Conservation (phyloP, 176 grass and related monocot species). For the Zizania latifolia region DNA sequence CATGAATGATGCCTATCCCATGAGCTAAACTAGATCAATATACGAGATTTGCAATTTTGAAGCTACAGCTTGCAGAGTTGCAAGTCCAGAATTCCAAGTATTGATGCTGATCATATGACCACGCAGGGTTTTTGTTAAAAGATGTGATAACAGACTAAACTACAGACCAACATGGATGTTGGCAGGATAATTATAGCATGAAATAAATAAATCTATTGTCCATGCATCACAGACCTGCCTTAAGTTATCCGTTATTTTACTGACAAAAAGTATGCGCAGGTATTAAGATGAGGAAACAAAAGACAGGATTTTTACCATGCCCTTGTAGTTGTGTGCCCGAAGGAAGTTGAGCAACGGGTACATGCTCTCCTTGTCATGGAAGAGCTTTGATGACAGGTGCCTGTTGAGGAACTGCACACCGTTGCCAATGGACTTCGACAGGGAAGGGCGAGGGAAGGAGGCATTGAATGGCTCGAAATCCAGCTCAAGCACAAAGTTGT, state of each 20-base stretch:
- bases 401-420: constrained; percentile 99
- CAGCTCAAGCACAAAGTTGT: constrained; percentile 80
- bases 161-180: no score
- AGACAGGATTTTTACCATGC: constrained; percentile 58
- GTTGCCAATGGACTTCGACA: constrained; percentile 96
- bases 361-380: constrained; percentile 96
- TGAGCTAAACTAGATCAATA: background rate
- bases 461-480: constrained; percentile 99
- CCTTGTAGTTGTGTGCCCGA: constrained; percentile 90
- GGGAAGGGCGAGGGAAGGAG: constrained; percentile 81
- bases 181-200: no score
- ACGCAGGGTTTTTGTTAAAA: no score
- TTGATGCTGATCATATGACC: no score
- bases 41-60: background rate
- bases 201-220: no score
- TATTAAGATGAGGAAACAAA: background rate
- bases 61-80: background rate
- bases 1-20: background rate
- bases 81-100: no score
- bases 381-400: constrained; percentile 93
- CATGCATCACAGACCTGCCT: background rate
- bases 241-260: background rate
- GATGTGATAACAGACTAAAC: no score
- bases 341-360: constrained; percentile 96
- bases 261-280: background rate